phyloP scores from a whole-genome alignment of 352 stramenopile species.

The Bremia lactucae region DNA sequence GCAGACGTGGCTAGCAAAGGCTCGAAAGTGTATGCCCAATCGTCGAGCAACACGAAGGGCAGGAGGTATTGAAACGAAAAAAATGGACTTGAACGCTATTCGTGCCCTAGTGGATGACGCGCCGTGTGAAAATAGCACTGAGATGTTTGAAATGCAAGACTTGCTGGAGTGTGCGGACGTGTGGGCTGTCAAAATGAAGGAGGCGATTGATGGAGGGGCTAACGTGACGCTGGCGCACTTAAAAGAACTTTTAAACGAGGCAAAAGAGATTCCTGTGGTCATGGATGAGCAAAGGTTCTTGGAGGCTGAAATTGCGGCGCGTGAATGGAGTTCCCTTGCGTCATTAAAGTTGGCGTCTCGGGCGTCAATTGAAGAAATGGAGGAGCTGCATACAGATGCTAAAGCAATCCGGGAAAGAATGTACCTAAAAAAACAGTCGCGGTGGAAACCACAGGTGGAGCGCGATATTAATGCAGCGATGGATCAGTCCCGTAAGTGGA shows the following conservation, averaged over 20 bases:
- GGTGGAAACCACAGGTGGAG: slow-evolving; percentile 80
- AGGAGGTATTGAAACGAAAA: slow-evolving; percentile 45
- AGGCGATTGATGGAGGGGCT: slow-evolving; percentile 60
- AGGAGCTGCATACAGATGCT: slow-evolving; percentile 42
- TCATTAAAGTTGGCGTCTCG: slow-evolving; percentile 37
- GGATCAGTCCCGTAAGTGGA: slow-evolving; percentile 59
- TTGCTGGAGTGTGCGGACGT: slow-evolving; percentile 79
- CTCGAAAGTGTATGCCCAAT: slow-evolving; percentile 81
- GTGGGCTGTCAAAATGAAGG: slow-evolving; percentile 69
- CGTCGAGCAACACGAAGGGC: slow-evolving; percentile 45
- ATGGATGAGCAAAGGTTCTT: slow-evolving; percentile 83
- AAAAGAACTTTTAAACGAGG: slow-evolving; percentile 70
- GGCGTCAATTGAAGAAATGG: slow-evolving; percentile 59
- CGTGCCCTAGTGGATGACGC: slow-evolving; percentile 76
- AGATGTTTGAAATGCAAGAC: slow-evolving; percentile 87
- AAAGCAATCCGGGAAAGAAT: slow-evolving; percentile 63
- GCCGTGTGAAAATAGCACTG: slow-evolving; percentile 73
- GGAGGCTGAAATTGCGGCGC: slow-evolving; percentile 63
- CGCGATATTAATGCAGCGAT: slow-evolving; percentile 62
- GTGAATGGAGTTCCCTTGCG: slow-evolving; percentile 63
- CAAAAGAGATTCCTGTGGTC: slow-evolving; percentile 75
- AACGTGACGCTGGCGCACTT: slow-evolving; percentile 62
- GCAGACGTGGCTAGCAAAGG: slow-evolving; percentile 78
- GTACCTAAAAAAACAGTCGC: slow-evolving; percentile 62
- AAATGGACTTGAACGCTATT: slow-evolving; percentile 75